Evolutionary conservation across 108 stramenopile species (phyloP).

Genomic region (Schizochytrium sp.): DNA sequence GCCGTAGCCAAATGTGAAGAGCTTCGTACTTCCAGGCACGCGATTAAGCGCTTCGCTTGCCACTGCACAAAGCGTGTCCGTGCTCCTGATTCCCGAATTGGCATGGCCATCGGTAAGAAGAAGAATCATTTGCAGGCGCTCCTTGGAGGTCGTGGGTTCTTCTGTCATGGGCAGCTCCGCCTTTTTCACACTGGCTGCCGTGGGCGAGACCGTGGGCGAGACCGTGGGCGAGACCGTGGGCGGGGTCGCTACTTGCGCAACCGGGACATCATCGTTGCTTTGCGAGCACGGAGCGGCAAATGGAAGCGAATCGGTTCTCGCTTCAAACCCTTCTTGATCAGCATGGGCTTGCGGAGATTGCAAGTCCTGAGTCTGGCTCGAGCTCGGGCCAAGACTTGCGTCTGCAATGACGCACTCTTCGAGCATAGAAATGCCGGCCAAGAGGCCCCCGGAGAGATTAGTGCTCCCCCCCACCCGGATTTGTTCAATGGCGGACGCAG

Average conservation of each 20-base stretch:
- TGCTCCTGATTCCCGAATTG: conserved; percentile 44
- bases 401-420: conserved; percentile 8
- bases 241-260: no score
- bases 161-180: neutral
- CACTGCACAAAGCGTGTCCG: conserved; percentile 18
- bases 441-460: conserved; percentile 19
- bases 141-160: conserved; percentile 23
- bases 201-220: no score
- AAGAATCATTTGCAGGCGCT: conserved; percentile 45
- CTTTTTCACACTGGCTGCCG: no score
- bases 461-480: neutral
- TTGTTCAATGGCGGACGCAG: conserved; percentile 30
- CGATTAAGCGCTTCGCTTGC: conserved; percentile 9
- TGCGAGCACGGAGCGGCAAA: no score
- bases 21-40: neutral
- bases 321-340: no score
- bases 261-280: no score
- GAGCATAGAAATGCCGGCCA: neutral
- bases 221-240: no score
- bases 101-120: conserved; percentile 62
- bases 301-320: no score
- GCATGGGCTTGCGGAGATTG: no score
- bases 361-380: no score
- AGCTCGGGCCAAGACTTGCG: no score
- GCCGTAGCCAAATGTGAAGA: conserved; percentile 63